Evolutionary conservation across 345 rosid genomes (phyloP), one percentile per base, ranked within the genome.

Genomic region (Kernera saxatilis): DNA sequence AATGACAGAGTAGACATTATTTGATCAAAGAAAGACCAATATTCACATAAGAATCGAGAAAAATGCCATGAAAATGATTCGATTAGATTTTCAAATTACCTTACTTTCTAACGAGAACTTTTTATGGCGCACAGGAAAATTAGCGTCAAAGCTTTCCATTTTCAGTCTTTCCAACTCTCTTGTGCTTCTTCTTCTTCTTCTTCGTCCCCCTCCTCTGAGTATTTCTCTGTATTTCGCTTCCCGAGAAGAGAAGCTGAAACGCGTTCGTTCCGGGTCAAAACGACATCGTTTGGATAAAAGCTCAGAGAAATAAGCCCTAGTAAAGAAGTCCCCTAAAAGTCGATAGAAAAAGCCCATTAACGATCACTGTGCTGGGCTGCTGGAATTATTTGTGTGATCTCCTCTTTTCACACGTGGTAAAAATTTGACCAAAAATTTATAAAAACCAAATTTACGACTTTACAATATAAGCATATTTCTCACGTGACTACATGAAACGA

Each of bases 61-160:
- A 35, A 30, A 21, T 17, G 48, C 35, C 11, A 64, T 18, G n/a
- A 37, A 48, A 55, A 8, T 8, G 3, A 39, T 27, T 49, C 5
- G 37, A 67, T 51, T 26, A 45, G 13, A 14, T 12, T 43, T n/a
- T 3, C 36, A 40, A 45, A 43, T 60, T 76, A 90, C 93, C 87
- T 83, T 82, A n/a, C 81, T 75, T 55, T 82, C 83, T 8, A 81
- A 3, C 0, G 84, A 81, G 14, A 83, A 14, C 22, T 76, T 76
- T 77, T 62, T 84, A 54, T 75, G 77, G 19, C 82, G 75, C 50
- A 86, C 89, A 13, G 88, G 89, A 70, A 90, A 87, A 14, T 11
- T 71, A 67, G 66, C 72, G 27, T 39, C 80, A 26, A 64, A 52
- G 62, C 74, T 74, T 35, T 68, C 82, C 89, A 85, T 85, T 43